These are phyloP conservation scores for Tylopilus orsonianus DNA, from an alignment of 1,284 basidiomycete genomes.

Conservation along the genomic window DNA sequence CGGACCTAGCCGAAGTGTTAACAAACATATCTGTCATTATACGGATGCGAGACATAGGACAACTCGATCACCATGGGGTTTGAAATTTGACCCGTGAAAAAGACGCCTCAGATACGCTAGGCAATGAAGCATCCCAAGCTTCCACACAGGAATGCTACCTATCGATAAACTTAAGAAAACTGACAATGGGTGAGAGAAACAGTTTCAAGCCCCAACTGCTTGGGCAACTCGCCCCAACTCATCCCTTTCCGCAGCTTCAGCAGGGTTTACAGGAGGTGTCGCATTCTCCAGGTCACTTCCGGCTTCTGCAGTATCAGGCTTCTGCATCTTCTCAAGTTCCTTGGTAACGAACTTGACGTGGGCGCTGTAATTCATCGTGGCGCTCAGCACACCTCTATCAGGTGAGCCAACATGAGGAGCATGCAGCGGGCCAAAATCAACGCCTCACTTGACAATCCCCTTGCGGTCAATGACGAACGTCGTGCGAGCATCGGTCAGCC, in stretches of 20 bases:
- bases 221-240: conserved; percentile 23
- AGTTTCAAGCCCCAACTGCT: conserved; percentile 18
- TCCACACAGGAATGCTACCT: too few species aligned
- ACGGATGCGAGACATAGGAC: too few species aligned
- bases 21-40: too few species aligned
- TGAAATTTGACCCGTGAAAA: too few species aligned
- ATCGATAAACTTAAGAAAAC: too few species aligned
- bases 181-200: not conserved
- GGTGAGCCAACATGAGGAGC: not conserved
- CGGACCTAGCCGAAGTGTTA: too few species aligned
- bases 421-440: not conserved
- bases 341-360: conserved; percentile 70
- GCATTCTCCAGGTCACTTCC: not conserved
- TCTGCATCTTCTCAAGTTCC: conserved; percentile 56
- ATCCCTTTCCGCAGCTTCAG: conserved; percentile 10
- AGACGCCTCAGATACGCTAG: too few species aligned
- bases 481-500: conserved; percentile 61
- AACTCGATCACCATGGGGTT: too few species aligned
- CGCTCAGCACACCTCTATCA: conserved; percentile 51
- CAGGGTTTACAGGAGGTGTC: conserved; percentile 3
- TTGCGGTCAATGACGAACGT: conserved; percentile 76
- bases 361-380: conserved; percentile 58
- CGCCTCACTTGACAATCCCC: conserved; percentile 56
- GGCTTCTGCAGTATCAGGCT: conserved; percentile 22
- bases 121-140: too few species aligned